Conservation (phyloP, 2,329 filamentous ascomycete genomes). For the Exophiala sp. region DNA sequence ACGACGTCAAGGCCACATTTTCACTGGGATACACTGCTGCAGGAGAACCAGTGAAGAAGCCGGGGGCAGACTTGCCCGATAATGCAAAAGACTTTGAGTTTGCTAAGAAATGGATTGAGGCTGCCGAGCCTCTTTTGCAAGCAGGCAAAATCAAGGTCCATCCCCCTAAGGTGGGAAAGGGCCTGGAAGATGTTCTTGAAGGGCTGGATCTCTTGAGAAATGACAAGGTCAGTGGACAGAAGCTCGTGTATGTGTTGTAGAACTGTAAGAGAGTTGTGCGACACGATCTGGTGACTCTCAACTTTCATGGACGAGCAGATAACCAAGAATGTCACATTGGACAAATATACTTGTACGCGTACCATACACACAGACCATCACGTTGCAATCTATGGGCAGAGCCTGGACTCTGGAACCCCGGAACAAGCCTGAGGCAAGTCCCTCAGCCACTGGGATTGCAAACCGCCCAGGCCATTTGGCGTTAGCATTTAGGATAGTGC, state of each 20-base stretch:
- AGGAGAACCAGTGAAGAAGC: conserved; percentile 32
- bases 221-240: conserved; percentile 46
- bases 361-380: no score
- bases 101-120: conserved; percentile 39
- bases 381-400: no score
- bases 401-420: no score
- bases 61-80: background rate
- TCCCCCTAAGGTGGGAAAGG: conserved; percentile 40
- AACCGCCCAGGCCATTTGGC: no score
- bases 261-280: no score
- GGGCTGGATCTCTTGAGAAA: conserved; percentile 44
- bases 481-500: background rate
- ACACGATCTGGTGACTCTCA: no score
- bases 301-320: no score
- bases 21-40: conserved; percentile 35
- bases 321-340: no score
- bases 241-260: conserved; percentile 46
- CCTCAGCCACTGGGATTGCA: no score
- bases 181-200: conserved; percentile 44
- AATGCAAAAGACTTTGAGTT: conserved; percentile 41
- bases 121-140: conserved; percentile 40
- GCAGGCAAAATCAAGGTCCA: conserved; percentile 45
- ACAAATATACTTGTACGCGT: no score
- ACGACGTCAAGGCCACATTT: conserved; percentile 33
- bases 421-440: no score